Evolutionary conservation across 352 stramenopile genomes (phyloP).

Genomic region (Globisporangium cylindrosporum): DNA sequence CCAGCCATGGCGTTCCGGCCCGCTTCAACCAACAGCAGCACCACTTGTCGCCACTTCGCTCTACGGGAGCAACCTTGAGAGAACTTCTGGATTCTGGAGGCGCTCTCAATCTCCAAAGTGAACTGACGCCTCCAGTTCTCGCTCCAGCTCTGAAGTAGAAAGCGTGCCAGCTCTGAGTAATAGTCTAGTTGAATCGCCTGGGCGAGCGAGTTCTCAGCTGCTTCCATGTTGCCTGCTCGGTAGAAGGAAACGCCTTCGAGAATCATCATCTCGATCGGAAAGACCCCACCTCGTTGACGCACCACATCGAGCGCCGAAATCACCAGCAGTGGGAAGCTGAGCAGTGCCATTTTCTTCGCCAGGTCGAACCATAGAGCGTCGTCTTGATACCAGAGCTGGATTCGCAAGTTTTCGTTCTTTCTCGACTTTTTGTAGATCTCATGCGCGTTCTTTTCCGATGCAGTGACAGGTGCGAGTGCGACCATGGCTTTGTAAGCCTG

Average conservation of each 20-base stretch:
- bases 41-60: slow-evolving; percentile 17
- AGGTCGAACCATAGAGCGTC: slow-evolving; percentile 60
- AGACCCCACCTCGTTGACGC: slow-evolving; percentile 13
- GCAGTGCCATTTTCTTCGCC: slow-evolving; percentile 33
- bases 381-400: slow-evolving; percentile 56
- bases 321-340: slow-evolving; percentile 51
- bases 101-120: slow-evolving; percentile 30
- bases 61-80: slow-evolving; percentile 21
- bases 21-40: slow-evolving; percentile 25
- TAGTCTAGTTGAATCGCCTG: slow-evolving; percentile 44
- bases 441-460: slow-evolving; percentile 56
- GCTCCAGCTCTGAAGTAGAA: slow-evolving; percentile 38
- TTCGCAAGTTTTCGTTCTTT: slow-evolving; percentile 60
- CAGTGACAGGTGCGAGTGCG: slow-evolving; percentile 34
- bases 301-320: slow-evolving; percentile 29
- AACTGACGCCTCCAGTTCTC: slow-evolving; percentile 44
- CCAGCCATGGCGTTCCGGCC: slow-evolving; percentile 28
- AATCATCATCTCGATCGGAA: slow-evolving; percentile 32
- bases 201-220: slow-evolving; percentile 28
- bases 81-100: slow-evolving; percentile 32
- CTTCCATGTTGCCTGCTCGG: slow-evolving; percentile 30
- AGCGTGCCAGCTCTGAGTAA: slow-evolving; percentile 42
- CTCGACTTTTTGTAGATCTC: slow-evolving; percentile 56
- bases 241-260: slow-evolving; percentile 39
- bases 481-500: slow-evolving; percentile 65